Evolutionary conservation across 2,329 filamentous ascomycete species (phyloP), one percentile per base, ranked within the genome.

Genomic region (Phaeomoniella chlamydospora): DNA sequence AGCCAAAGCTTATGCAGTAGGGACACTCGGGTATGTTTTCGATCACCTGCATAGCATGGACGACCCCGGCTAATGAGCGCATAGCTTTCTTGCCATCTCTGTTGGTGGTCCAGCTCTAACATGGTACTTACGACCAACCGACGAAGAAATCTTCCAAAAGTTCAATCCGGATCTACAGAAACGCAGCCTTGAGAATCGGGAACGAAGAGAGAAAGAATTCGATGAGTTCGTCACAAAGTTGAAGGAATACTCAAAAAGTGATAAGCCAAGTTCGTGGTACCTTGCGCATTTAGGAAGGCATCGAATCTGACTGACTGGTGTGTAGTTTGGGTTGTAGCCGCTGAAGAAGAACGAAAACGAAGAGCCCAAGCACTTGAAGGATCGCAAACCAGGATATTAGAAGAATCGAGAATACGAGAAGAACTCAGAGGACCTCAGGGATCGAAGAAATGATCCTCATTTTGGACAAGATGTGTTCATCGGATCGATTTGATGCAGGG

Each of bases 161-260:
- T 96, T 96, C 64, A 96, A 88, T 57, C 88, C 88, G 1, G 90
- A 96, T 19, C 71, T 98, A n/a, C 82, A 90, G 54, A 82, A 83
- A 57, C 74, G 81, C 51, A 86, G 82, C 42, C 64, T 93, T n/a
- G 86, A 87, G 57, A 73, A 77, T 39, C 73, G 85, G 13, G 68
- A 79, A 39, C 74, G 80, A 54, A 72, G 73, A 41, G 75, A 90
- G 52, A 71, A 87, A 57, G 86, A 94, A 40, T 94, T 94, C 49
- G 82, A 94, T 52, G 72, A 86, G 38, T 96, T 94, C 51, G 81
- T 94, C 17, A 70, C 53, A 34, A 76, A 78, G 48, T 59, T 98
- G 53, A 94, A 93, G 67, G 74, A 88, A 49, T 84, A 87, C 56
- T 82, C 84, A 16, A 92, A 87, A 63, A 90, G 80, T 11, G 80